Percentiles rank a stretch among this genome's conserved stretches.
Evolutionary conservation across 352 stramenopile genomes (phyloP).

Genomic region (Discostella stelligera): DNA sequence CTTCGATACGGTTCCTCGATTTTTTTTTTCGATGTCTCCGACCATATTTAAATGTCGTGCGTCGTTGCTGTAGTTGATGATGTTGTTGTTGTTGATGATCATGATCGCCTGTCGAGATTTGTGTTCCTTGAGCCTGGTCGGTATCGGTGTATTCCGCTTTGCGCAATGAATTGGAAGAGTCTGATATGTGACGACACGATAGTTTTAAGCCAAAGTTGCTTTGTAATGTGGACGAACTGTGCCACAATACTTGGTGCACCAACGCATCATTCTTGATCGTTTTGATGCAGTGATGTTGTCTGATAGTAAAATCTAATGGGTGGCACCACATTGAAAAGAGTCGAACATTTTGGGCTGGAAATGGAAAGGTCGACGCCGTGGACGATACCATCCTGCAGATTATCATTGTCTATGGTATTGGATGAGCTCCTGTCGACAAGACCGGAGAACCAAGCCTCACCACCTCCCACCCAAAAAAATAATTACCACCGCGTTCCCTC

Average conservation of each 20-base stretch:
- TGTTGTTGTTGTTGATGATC: neutral
- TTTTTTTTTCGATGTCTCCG: conserved; percentile 11
- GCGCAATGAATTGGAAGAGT: neutral
- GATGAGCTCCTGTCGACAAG: too few relatives aligned
- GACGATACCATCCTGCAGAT: too few relatives aligned
- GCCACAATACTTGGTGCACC: neutral
- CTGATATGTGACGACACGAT: neutral
- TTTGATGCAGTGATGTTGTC: too few relatives aligned
- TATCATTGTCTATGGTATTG: too few relatives aligned
- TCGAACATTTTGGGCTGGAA: too few relatives aligned
- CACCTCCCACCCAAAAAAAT: too few relatives aligned
- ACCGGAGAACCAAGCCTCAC: too few relatives aligned
- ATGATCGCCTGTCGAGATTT: neutral
- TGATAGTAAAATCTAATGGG: too few relatives aligned
- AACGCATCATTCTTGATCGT: neutral
- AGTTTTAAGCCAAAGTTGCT: neutral
- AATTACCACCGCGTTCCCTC: too few relatives aligned
- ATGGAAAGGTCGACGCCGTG: too few relatives aligned
- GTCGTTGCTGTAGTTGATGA: neutral
- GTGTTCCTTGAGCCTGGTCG: neutral
- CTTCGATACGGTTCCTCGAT: neutral
- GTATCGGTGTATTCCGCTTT: neutral
- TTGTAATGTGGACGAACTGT: neutral
- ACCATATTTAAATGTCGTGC: conserved; percentile 11
- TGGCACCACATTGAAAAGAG: too few relatives aligned